phyloP scores from a whole-genome alignment of 768 basidiomycete species.

The Tulasnella sp. region DNA sequence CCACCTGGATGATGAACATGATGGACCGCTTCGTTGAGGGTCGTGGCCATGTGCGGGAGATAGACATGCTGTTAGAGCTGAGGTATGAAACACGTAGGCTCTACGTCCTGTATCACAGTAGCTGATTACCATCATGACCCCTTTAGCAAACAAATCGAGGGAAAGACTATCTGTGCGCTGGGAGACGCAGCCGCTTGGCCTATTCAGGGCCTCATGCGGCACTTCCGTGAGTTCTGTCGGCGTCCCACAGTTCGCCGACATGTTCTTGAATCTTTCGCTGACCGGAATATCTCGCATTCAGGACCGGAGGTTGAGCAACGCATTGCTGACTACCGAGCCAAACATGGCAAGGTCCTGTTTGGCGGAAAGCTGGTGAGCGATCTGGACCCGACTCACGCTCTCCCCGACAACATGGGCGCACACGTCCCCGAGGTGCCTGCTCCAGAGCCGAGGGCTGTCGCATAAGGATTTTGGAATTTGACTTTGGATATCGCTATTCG shows the following conservation, averaged over 20 bases:
- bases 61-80: slow-evolving; percentile 94
- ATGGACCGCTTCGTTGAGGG: slow-evolving; percentile 95
- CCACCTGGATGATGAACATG: slow-evolving; percentile 99
- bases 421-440: slow-evolving; percentile 10
- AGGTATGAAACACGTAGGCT: slow-evolving; percentile 41
- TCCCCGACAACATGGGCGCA: slow-evolving; percentile 63
- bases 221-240: slow-evolving; percentile 52
- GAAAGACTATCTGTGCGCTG: slow-evolving; percentile 91
- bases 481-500: too few species aligned
- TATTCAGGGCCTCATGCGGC: slow-evolving; percentile 93
- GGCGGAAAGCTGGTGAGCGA: slow-evolving; percentile 67
- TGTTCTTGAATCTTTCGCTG: too few species aligned
- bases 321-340: slow-evolving; percentile 62
- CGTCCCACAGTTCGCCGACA: neutral
- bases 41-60: slow-evolving; percentile 81
- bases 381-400: slow-evolving; percentile 54
- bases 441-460: neutral
- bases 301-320: slow-evolving; percentile 82
- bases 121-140: too few species aligned
- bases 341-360: slow-evolving; percentile 75
- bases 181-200: slow-evolving; percentile 99
- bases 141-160: slow-evolving; percentile 96
- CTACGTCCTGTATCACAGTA: too few species aligned
- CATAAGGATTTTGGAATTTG: too few species aligned
- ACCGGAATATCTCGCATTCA: neutral